A percentile compares a stretch with the other conserved stretches of the same genome.
phyloP scores from a whole-genome alignment of 805 yeast genomes.

The Monosporozyma aerobia region DNA sequence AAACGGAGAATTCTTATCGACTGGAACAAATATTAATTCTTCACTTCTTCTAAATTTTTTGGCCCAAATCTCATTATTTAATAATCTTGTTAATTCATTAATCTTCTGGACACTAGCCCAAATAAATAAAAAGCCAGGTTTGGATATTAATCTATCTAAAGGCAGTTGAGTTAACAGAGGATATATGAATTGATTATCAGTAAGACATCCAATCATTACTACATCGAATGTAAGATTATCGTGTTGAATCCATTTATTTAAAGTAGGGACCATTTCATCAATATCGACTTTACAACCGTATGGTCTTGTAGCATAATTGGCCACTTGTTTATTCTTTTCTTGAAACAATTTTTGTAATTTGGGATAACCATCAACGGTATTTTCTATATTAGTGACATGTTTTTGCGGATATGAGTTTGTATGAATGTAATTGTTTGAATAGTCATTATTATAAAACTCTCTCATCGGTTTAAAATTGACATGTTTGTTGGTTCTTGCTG shows the following conservation, averaged over 20 bases:
- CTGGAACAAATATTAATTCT: slow-evolving; percentile 74
- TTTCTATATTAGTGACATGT: slow-evolving; percentile 54
- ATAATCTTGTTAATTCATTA: slow-evolving; percentile 47
- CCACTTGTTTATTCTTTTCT: slow-evolving; percentile 52
- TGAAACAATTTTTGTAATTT: slow-evolving; percentile 60
- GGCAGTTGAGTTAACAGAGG: slow-evolving; percentile 60
- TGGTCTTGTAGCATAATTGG: slow-evolving; percentile 46
- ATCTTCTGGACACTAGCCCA: slow-evolving; percentile 81
- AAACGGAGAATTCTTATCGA: slow-evolving; percentile 53
- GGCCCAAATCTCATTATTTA: slow-evolving; percentile 47
- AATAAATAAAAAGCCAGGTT: slow-evolving; percentile 77
- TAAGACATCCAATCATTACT: slow-evolving; percentile 82
- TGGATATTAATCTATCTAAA: slow-evolving; percentile 60
- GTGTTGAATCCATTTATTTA: slow-evolving; percentile 52
- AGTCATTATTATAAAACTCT: slow-evolving; percentile 53
- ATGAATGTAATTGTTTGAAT: slow-evolving; percentile 58
- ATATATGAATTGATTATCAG: slow-evolving; percentile 60
- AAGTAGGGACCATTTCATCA: slow-evolving; percentile 44
- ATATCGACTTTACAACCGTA: slow-evolving; percentile 52
- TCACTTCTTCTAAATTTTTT: slow-evolving; percentile 79
- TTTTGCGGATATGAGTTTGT: slow-evolving; percentile 52
- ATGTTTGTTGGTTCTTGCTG: slow-evolving; percentile 7
- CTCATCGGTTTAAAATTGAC: slow-evolving; percentile 20
- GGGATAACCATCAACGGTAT: slow-evolving; percentile 79
- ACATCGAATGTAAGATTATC: slow-evolving; percentile 70